Base-by-base conservation (phyloP, 2,329 filamentous ascomycete genomes). In the Fusarium xyrophilum region DNA sequence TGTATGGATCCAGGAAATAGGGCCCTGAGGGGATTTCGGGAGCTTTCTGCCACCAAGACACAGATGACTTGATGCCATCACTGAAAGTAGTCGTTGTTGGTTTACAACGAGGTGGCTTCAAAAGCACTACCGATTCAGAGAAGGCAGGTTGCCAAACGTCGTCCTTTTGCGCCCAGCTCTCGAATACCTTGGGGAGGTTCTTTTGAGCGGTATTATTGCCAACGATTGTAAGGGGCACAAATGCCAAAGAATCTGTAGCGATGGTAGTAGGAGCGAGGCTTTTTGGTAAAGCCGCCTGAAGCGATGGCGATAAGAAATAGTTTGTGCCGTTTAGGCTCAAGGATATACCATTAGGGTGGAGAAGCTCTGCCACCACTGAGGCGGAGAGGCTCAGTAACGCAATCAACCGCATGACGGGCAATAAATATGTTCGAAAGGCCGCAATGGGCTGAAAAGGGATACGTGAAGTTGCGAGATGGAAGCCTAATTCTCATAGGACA, bases 101-200 rank as follows among this genome's bases (percentile, higher is more conserved):
- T 43, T 32, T 38, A 40, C 56, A 58, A 17, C 8, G 0, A 5
- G 13, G 10, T 0, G 50, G n/a, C 7, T 32, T 58, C 4, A 15
- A 12, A 2, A 58, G 11, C 0, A 58, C 17, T 3, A 58, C 50
- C 7, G 17, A 3, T 4, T 58, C 19, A 0, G 27, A 12, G 1
- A 58, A 58, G 1, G 13, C 25, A 32, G 38, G 17, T 21, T 56
- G 56, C 56, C 56, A 58, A 5, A 58, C 56, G 1, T 56, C 56
- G 3, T 58, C 56, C 7, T 25, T 21, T 21, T 43, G 25, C 0
- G 25, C 27, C 56, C 56, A 58, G 13, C 21, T 10, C 7, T 4
- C 2, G 2, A 58, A 58, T 0, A 58, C 2, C 0, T 15, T 36
- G 0, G 23, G 1, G 0, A 58, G 38, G 2, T 38, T 17, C 4